These are phyloP conservation scores for Thelonectria rubi DNA, from an alignment of 2,329 filamentous ascomycete genomes.

Conservation along the genomic window DNA sequence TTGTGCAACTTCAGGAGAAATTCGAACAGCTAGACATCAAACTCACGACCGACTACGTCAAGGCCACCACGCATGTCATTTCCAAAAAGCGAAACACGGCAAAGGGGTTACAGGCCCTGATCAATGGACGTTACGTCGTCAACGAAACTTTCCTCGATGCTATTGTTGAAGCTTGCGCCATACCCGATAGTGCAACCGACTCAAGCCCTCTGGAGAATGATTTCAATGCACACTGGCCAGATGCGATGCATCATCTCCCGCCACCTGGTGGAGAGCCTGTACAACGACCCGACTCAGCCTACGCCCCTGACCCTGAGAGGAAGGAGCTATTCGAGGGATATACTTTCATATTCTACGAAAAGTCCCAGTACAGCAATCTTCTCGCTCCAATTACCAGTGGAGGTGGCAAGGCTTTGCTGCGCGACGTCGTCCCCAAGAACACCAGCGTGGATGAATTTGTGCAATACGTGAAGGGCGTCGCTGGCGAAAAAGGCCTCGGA, in stretches of 20 bases:
- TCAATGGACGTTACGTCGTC: conserved; percentile 83
- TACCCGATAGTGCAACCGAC: conserved; percentile 56
- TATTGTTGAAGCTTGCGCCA: conserved; percentile 67
- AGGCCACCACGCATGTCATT: conserved; percentile 85
- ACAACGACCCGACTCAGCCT: conserved; percentile 71
- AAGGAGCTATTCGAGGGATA: conserved; percentile 83
- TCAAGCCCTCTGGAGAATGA: conserved; percentile 75
- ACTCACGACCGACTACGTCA: conserved; percentile 75
- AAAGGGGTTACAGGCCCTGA: conserved; percentile 84
- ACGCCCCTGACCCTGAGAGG: conserved; percentile 73
- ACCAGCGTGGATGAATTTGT: conserved; percentile 81
- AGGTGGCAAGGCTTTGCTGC: conserved; percentile 81
- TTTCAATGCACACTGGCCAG: conserved; percentile 82
- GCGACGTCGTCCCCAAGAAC: conserved; percentile 66
- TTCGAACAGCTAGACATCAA: conserved; percentile 93
- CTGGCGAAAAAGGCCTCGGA: conserved; percentile 76
- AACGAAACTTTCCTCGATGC: conserved; percentile 77
- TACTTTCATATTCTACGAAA: conserved; percentile 87
- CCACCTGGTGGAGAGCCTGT: conserved; percentile 79
- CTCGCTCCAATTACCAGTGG: conserved; percentile 79
- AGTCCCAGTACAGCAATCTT: conserved; percentile 78
- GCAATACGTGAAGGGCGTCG: conserved; percentile 76
- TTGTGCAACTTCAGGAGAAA: conserved; percentile 67
- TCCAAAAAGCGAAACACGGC: conserved; percentile 90
- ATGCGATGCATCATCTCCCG: conserved; percentile 76